phyloP scores from a whole-genome alignment of 1,139 yeast genomes.

The Pichia sp. region DNA sequence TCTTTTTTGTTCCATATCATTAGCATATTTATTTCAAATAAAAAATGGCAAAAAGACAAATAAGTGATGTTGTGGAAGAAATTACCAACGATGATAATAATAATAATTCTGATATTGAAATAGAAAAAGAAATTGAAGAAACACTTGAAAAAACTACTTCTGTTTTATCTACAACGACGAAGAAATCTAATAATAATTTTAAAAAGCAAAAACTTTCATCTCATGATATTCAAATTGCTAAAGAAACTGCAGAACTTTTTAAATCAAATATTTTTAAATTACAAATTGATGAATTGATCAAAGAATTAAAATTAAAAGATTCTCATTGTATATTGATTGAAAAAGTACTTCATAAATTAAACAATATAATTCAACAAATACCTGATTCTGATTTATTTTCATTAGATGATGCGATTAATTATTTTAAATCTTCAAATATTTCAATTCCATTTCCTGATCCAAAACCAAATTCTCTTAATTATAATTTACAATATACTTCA shows the following conservation, averaged over 20 bases:
- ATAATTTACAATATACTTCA: slow-evolving; percentile 60
- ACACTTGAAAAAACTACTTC: background rate
- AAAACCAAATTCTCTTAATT: slow-evolving; percentile 58
- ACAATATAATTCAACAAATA: slow-evolving; percentile 59
- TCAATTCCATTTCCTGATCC: slow-evolving; percentile 88
- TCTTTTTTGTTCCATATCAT: too few relatives aligned
- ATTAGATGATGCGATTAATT: slow-evolving; percentile 46
- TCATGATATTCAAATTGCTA: slow-evolving; percentile 82
- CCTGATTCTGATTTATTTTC: slow-evolving; percentile 49
- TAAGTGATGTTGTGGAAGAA: too few relatives aligned
- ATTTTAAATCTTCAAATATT: slow-evolving; percentile 43
- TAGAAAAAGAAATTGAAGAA: background rate
- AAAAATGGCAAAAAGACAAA: too few relatives aligned
- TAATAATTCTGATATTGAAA: too few relatives aligned
- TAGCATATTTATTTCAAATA: too few relatives aligned
- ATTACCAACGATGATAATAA: too few relatives aligned
- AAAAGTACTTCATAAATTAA: slow-evolving; percentile 69
- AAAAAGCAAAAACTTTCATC: slow-evolving; percentile 40
- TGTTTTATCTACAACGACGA: slow-evolving; percentile 3
- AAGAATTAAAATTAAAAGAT: slow-evolving; percentile 72
- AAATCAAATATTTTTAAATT: slow-evolving; percentile 90
- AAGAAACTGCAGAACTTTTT: slow-evolving; percentile 91
- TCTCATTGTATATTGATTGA: slow-evolving; percentile 61
- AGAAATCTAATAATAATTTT: background rate
- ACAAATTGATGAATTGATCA: slow-evolving; percentile 84